A percentile compares a stretch with the other conserved stretches of the same genome.
Evolutionary conservation across 2,329 filamentous ascomycete genomes (phyloP).

Genomic region (Grosmannia clavigera): DNA sequence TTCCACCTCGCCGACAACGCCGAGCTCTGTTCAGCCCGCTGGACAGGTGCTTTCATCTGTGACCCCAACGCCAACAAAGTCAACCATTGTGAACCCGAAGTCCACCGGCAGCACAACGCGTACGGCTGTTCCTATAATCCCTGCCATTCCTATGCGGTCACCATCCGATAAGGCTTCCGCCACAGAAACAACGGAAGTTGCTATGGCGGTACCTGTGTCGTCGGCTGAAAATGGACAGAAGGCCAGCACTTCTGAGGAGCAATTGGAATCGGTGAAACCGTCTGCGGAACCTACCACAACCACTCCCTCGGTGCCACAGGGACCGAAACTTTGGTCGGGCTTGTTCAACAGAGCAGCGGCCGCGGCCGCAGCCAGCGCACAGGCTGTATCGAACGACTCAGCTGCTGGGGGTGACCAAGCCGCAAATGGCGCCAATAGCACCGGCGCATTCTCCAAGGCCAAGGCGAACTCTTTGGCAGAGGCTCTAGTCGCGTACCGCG

Average conservation of each 20-base stretch:
- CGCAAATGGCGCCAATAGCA: slow-evolving; percentile 15
- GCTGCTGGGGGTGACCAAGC: slow-evolving; percentile 10
- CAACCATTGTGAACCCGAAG: slow-evolving; percentile 13
- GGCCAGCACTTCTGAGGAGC: slow-evolving; percentile 11
- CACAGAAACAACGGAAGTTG: not conserved
- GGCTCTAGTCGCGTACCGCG: slow-evolving; percentile 60
- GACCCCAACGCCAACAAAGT: slow-evolving; percentile 9
- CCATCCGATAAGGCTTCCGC: not conserved
- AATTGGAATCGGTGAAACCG: slow-evolving; percentile 15
- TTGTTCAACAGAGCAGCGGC: slow-evolving; percentile 21
- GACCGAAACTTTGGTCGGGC: slow-evolving; percentile 26
- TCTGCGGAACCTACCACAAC: not conserved
- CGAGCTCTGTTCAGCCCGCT: slow-evolving; percentile 15
- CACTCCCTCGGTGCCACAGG: not conserved
- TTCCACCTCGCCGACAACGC: slow-evolving; percentile 24
- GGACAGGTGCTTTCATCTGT: slow-evolving; percentile 15
- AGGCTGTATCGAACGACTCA: slow-evolving; percentile 15
- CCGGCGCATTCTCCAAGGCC: slow-evolving; percentile 28
- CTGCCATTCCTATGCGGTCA: slow-evolving; percentile 26
- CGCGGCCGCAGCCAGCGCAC: slow-evolving; percentile 12
- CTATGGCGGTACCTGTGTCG: not conserved
- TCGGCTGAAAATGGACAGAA: not conserved
- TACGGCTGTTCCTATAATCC: slow-evolving; percentile 32
- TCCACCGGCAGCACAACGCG: slow-evolving; percentile 16
- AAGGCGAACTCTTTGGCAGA: slow-evolving; percentile 56